These are phyloP conservation scores for Lactarius quietus DNA, from an alignment of 768 basidiomycete genomes.

Conservation along the genomic window DNA sequence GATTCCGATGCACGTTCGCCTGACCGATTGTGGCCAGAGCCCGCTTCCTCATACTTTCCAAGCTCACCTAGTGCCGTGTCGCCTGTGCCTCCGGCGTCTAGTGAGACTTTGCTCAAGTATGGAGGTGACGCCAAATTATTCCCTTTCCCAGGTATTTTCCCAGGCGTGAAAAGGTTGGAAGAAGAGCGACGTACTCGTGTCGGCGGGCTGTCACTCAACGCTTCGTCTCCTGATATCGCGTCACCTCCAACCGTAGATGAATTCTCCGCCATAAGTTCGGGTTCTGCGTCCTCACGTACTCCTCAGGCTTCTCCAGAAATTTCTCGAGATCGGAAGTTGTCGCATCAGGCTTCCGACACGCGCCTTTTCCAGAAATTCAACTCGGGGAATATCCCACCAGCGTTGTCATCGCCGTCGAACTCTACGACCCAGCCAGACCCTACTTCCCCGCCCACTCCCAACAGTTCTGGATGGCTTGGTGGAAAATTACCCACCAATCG, in stretches of 20 bases:
- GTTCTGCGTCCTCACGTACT: slow-evolving; percentile 48
- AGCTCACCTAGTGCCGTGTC: slow-evolving; percentile 57
- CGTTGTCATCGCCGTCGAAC: slow-evolving; percentile 41
- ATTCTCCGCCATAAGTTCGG: slow-evolving; percentile 39
- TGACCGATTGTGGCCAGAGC: slow-evolving; percentile 12
- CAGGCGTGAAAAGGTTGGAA: slow-evolving; percentile 76
- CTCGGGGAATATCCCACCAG: slow-evolving; percentile 36
- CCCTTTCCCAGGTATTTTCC: slow-evolving; percentile 91
- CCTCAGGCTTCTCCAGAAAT: slow-evolving; percentile 46
- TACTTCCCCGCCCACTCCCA: slow-evolving; percentile 35
- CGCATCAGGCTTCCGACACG: slow-evolving; percentile 68
- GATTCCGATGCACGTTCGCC: neutral
- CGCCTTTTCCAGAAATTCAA: slow-evolving; percentile 56
- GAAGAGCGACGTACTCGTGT: slow-evolving; percentile 59
- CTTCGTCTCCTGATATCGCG: slow-evolving; percentile 48
- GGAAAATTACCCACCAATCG: slow-evolving; percentile 66
- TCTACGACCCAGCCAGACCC: slow-evolving; percentile 50
- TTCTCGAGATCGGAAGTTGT: slow-evolving; percentile 56
- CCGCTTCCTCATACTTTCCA: slow-evolving; percentile 38
- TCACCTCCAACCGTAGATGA: slow-evolving; percentile 45
- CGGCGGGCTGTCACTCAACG: slow-evolving; percentile 47
- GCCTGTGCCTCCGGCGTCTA: slow-evolving; percentile 73
- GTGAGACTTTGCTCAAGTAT: slow-evolving; percentile 69
- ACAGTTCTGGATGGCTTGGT: slow-evolving; percentile 35
- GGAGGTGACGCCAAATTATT: slow-evolving; percentile 69